phyloP scores from a whole-genome alignment of 1,284 basidiomycete genomes.

The Papiliotrema terrestris region DNA sequence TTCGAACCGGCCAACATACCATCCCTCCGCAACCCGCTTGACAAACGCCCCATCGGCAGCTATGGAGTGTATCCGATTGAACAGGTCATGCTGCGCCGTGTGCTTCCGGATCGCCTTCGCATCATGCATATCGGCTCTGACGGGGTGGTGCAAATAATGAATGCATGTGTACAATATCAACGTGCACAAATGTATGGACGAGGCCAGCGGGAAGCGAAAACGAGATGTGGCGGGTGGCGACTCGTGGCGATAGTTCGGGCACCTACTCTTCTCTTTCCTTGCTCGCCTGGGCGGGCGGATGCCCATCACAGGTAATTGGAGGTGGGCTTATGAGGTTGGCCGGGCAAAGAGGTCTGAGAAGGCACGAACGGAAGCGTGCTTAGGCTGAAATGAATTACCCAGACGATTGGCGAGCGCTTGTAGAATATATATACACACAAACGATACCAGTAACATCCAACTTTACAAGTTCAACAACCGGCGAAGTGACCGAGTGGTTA shows the following conservation, averaged over 20 bases:
- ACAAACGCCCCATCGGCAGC: conserved; percentile 72
- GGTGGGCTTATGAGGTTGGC: too few species aligned
- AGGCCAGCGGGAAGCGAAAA: neutral
- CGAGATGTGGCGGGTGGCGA: neutral
- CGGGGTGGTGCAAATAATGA: neutral
- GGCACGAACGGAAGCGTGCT: too few species aligned
- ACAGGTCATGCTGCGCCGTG: conserved; percentile 58
- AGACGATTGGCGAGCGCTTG: too few species aligned
- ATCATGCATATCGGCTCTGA: conserved; percentile 3
- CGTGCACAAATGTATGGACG: neutral
- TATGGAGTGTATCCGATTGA: conserved; percentile 82
- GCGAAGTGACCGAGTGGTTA: neutral
- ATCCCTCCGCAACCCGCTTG: conserved; percentile 56
- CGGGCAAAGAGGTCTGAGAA: too few species aligned
- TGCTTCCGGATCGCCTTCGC: conserved; percentile 38
- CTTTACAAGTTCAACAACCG: too few species aligned
- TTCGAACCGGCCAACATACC: conserved; percentile 36
- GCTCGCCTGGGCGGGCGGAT: neutral
- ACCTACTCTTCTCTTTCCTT: neutral
- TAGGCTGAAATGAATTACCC: too few species aligned
- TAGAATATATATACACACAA: too few species aligned
- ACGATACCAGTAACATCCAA: neutral
- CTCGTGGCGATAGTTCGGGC: neutral
- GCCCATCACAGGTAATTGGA: neutral
- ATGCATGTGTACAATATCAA: neutral